These are phyloP conservation scores for Cordyceps farinosa DNA, from an alignment of 2,329 filamentous ascomycete species.

Conservation along the genomic window DNA sequence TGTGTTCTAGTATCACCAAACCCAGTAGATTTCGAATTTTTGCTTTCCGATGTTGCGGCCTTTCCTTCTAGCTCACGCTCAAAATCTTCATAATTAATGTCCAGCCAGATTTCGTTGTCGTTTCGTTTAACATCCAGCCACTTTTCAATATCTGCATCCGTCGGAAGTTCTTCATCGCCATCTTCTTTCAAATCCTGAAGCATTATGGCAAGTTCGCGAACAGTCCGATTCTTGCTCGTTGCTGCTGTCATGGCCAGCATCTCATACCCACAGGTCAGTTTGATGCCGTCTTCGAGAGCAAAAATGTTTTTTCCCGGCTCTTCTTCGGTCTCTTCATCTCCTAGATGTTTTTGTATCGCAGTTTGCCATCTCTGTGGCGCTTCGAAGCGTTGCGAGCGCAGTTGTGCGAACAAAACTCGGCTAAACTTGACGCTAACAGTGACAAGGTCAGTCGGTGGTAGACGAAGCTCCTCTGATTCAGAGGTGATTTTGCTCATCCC, in stretches of 20 bases:
- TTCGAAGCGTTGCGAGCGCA: slow-evolving; percentile 80
- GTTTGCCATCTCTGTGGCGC: slow-evolving; percentile 54
- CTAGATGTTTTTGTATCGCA: slow-evolving; percentile 19
- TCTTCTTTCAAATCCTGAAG: slow-evolving; percentile 73
- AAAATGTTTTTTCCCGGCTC: slow-evolving; percentile 20
- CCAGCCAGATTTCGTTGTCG: slow-evolving; percentile 86
- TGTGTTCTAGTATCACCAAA: slow-evolving; percentile 67
- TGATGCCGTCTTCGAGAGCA: slow-evolving; percentile 75
- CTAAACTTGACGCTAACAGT: slow-evolving; percentile 78
- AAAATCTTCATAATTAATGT: slow-evolving; percentile 87
- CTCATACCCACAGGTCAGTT: slow-evolving; percentile 85
- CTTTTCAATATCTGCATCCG: slow-evolving; percentile 63
- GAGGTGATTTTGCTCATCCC: slow-evolving; percentile 65
- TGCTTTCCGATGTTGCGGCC: slow-evolving; percentile 31
- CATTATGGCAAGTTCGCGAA: slow-evolving; percentile 72
- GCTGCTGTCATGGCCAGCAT: slow-evolving; percentile 71
- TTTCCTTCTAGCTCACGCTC: slow-evolving; percentile 69
- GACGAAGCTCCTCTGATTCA: slow-evolving; percentile 52
- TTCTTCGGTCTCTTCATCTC: neutral
- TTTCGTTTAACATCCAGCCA: slow-evolving; percentile 64
- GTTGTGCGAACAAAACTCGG: slow-evolving; percentile 83
- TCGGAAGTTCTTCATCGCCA: slow-evolving; percentile 63
- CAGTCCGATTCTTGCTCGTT: slow-evolving; percentile 63
- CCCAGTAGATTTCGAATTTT: slow-evolving; percentile 33
- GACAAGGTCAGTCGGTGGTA: slow-evolving; percentile 76